Percentiles rank a stretch among this genome's conserved stretches.
Evolutionary conservation across 169 alveolate species (phyloP).

Genomic region (Plasmodium billcollinsi): DNA sequence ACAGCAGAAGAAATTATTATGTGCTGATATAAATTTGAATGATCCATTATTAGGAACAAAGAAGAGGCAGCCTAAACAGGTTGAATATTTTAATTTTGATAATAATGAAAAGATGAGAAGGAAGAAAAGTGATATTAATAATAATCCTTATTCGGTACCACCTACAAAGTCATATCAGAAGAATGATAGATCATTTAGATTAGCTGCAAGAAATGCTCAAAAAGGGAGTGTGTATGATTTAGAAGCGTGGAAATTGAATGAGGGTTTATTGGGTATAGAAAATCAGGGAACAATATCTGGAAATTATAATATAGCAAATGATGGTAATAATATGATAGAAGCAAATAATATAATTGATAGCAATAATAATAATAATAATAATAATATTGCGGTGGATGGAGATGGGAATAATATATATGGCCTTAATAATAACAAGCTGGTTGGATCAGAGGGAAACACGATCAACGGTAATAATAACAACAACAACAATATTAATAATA

Average conservation of each 20-base stretch:
- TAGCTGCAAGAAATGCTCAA: constrained; percentile 75
- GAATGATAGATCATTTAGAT: constrained; percentile 63
- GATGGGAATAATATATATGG: background rate
- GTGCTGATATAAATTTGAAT: constrained; percentile 23
- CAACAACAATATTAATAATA: background rate
- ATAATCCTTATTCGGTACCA: constrained; percentile 61
- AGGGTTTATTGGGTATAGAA: background rate
- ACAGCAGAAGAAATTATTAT: constrained; percentile 46
- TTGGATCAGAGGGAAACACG: background rate
- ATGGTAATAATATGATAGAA: background rate
- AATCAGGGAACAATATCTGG: background rate
- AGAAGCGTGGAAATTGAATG: constrained; percentile 8
- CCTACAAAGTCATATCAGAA: constrained; percentile 37
- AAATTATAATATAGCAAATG: background rate
- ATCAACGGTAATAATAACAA: background rate
- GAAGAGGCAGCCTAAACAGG: constrained; percentile 71
- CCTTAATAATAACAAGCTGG: background rate
- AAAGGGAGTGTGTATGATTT: constrained; percentile 29
- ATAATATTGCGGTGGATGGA: background rate
- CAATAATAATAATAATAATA: background rate
- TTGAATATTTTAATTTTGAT: constrained; percentile 49
- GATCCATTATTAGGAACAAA: constrained; percentile 18
- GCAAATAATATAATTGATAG: background rate
- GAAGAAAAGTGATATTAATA: constrained; percentile 31
- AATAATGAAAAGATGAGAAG: constrained; percentile 28